Evolutionary conservation across 2,329 filamentous ascomycete genomes (phyloP), one percentile per base, ranked within the genome.

Genomic region (Phyllosticta citribraziliensis): DNA sequence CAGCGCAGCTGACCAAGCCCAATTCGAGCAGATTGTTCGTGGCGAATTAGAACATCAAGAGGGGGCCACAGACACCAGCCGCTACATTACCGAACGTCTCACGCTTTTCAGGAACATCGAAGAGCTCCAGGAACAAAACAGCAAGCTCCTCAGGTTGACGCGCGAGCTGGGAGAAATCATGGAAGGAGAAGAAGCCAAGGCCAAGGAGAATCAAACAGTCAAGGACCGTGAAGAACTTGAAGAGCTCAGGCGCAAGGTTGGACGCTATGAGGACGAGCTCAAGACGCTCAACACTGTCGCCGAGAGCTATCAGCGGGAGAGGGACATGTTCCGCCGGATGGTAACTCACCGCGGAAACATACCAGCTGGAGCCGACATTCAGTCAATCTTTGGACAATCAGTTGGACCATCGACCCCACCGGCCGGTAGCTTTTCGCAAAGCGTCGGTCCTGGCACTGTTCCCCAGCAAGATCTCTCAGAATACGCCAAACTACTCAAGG

Each of bases 281-380:
- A 84, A 87, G 66, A 88, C 88, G 12, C 87, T 96, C 66, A 85
- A 88, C 52, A 85, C 88, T 30, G 89, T 92, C 62, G 89, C 91
- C 65, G 90, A 96, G 77, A 96, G 90, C 72, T 96, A 96, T 73
- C 91, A 94, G 71, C 90, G 91, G 68, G 94, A 99, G 76, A 87
- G 94, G 64, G 93, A 99, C 71, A 97, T 97, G 84, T 97, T 97
- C 86, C 87, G 93, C 22, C 91, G 92, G 58, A 92, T 97, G 79
- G 83, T 97, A 30, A 89, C 93, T 66, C 89, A 94, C 64, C 82
- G 85, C 62, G 84, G 85, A 19, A 82, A 85, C 62, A 62, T 82
- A 74, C 86, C 76, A 72, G 80, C 70, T 69, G 82, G 70, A 70
- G 83, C 71, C 12, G 87, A 91, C 63, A 78, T 88, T 52, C 81